Conservation (phyloP, 108 stramenopile species). For the Nitzschia sp. region DNA sequence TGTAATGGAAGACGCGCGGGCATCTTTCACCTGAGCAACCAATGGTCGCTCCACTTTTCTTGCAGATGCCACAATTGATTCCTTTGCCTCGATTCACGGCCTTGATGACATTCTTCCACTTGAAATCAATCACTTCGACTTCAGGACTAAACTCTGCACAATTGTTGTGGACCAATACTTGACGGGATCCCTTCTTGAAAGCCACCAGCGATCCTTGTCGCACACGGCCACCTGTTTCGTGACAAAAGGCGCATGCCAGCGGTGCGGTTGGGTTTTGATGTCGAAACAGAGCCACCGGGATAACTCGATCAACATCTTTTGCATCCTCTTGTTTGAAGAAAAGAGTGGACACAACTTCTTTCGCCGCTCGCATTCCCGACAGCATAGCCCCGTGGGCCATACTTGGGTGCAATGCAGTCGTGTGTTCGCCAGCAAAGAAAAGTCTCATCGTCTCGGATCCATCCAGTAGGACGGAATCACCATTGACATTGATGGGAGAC, state of each 20-base stretch:
- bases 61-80: conserved; percentile 40
- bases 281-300: conserved; percentile 50
- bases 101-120: conserved; percentile 55
- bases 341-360: conserved; percentile 46
- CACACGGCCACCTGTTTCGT: conserved; percentile 31
- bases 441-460: conserved; percentile 53
- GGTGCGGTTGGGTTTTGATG: conserved; percentile 36
- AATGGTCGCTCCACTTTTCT: conserved; percentile 47
- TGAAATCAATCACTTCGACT: conserved; percentile 47
- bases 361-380: conserved; percentile 67
- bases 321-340: conserved; percentile 12
- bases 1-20: conserved; percentile 43
- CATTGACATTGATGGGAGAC: conserved; percentile 53
- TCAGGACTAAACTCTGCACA: conserved; percentile 58
- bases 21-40: conserved; percentile 47
- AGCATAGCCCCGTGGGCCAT: conserved; percentile 81
- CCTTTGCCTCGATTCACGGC: conserved; percentile 48
- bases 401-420: conserved; percentile 70
- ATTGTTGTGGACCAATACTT: conserved; percentile 54
- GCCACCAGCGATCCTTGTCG: conserved; percentile 52
- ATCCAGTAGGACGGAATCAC: conserved; percentile 51
- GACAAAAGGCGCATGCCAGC: conserved; percentile 48
- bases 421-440: conserved; percentile 85
- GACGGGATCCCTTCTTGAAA: conserved; percentile 49
- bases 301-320: conserved; percentile 35